Evolutionary conservation across 2,329 filamentous ascomycete species (phyloP).

Genomic region (Leptographium radiaticola): DNA sequence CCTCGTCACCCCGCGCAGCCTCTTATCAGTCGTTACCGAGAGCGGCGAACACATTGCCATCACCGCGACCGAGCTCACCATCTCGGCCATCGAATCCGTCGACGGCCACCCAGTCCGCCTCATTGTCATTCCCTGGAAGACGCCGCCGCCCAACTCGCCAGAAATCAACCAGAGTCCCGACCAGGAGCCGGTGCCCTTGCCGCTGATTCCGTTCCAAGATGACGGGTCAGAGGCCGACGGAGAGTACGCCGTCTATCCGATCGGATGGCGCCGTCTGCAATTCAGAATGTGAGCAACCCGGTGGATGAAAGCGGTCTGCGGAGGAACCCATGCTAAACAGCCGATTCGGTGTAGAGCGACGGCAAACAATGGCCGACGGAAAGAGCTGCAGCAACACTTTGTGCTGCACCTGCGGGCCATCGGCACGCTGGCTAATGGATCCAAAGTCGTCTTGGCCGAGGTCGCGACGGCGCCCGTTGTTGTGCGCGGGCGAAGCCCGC

Average conservation of each 20-base stretch:
- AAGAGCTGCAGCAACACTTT: constrained; percentile 95
- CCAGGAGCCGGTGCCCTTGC: constrained; percentile 75
- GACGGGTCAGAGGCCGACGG: constrained; percentile 48
- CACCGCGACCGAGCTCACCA: constrained; percentile 68
- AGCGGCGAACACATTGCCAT: constrained; percentile 76
- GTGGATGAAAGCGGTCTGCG: too few relatives aligned
- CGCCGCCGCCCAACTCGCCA: constrained; percentile 67
- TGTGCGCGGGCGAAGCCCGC: constrained; percentile 79
- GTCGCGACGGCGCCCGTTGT: constrained; percentile 83
- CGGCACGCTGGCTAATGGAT: constrained; percentile 71
- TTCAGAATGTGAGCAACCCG: constrained; percentile 56
- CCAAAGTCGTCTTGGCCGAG: constrained; percentile 69
- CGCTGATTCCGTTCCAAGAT: constrained; percentile 55
- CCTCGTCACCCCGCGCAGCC: constrained; percentile 64
- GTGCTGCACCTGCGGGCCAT: constrained; percentile 77
- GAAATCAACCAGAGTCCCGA: constrained; percentile 53
- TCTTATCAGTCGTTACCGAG: constrained; percentile 71
- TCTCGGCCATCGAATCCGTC: constrained; percentile 89
- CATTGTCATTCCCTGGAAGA: constrained; percentile 97
- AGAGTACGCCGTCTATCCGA: constrained; percentile 80
- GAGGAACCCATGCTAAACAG: background rate
- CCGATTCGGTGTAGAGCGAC: constrained; percentile 49
- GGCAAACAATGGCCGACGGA: constrained; percentile 86
- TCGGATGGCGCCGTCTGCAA: constrained; percentile 86
- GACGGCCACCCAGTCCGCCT: constrained; percentile 86